These are phyloP conservation scores for Lasiodiplodia sp. DNA, from an alignment of 2,329 filamentous ascomycete genomes.

Conservation along the genomic window DNA sequence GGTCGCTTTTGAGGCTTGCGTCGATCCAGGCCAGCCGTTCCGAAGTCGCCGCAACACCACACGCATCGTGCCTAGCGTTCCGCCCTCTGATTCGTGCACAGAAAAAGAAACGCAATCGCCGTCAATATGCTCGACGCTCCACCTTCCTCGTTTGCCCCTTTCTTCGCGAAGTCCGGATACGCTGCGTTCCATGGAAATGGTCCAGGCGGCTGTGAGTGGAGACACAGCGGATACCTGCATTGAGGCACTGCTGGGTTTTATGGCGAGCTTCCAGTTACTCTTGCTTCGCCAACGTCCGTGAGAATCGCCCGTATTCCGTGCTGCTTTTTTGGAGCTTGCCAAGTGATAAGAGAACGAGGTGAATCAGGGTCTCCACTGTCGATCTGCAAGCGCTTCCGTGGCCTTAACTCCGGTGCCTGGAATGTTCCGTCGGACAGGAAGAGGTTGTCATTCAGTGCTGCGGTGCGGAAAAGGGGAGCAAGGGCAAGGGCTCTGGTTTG, in stretches of 20 bases:
- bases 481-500: background rate
- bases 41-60: background rate
- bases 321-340: background rate
- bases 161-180: background rate
- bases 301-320: background rate
- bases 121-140: background rate
- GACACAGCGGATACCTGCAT: background rate
- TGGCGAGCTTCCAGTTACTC: conserved; percentile 2
- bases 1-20: background rate
- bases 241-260: background rate
- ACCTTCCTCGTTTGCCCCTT: background rate
- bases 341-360: conserved; percentile 13
- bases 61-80: background rate
- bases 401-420: too few relatives aligned
- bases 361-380: background rate
- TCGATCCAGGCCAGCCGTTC: background rate
- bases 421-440: too few relatives aligned
- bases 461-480: background rate
- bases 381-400: too few relatives aligned
- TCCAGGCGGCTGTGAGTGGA: conserved; percentile 1
- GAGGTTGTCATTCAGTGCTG: background rate
- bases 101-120: background rate
- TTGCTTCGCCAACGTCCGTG: background rate
- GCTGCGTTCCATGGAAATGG: background rate
- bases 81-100: background rate